Evolutionary conservation across 257 asterid genomes (phyloP), one percentile per base, ranked within the genome.

Genomic region (Ocimum tenuiflorum): DNA sequence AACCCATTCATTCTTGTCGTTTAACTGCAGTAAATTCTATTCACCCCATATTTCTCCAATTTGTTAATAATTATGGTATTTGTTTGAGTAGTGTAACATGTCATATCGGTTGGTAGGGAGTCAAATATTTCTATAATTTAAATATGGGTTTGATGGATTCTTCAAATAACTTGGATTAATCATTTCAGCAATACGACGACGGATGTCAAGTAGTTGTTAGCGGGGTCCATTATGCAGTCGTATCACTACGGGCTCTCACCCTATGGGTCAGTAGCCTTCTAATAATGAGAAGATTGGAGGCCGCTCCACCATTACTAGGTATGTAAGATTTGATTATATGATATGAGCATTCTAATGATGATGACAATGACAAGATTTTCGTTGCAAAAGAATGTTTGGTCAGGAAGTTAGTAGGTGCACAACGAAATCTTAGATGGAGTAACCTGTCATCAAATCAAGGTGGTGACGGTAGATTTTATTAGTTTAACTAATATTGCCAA

Each of bases 201-300:
- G 64, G 27, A 52, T 19, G 17, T 29, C 60, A 19, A 53, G n/a
- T n/a, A n/a, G n/a, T n/a, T n/a, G n/a, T n/a, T 51, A 27, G 22
- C 7, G 46, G 53, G 65, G 39, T 74, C 63, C 54, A 17, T 68
- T 70, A 53, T 53, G 61, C 64, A 11, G n/a, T n/a, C n/a, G n/a
- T n/a, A n/a, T n/a, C n/a, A n/a, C n/a, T n/a, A n/a, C n/a, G n/a
- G n/a, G n/a, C n/a, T n/a, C 11, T n/a, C n/a, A n/a, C n/a, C n/a
- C n/a, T n/a, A n/a, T n/a, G n/a, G n/a, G n/a, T n/a, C n/a, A n/a
- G n/a, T n/a, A n/a, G n/a, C n/a, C n/a, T n/a, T n/a, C n/a, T n/a
- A n/a, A n/a, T n/a, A n/a, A n/a, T n/a, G n/a, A n/a, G n/a, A n/a
- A n/a, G n/a, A n/a, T n/a, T n/a, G n/a, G n/a, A n/a, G n/a, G n/a